A percentile compares a stretch with the other conserved stretches of the same genome.
Conservation (phyloP, 2,329 filamentous ascomycete species). For the Fusarium mangiferae region DNA sequence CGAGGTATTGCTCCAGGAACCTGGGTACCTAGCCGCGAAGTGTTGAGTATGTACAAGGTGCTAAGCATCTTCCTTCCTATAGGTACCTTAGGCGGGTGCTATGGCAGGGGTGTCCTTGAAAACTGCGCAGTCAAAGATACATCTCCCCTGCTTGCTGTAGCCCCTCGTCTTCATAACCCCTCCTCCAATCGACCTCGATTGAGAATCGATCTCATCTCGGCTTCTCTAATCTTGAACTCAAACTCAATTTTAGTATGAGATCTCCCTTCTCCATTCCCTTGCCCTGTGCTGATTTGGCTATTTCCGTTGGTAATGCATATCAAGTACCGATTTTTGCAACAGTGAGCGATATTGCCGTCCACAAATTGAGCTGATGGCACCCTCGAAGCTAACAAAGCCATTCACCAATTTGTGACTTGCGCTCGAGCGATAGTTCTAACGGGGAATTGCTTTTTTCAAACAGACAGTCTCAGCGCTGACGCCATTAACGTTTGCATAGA, state of each 20-base stretch:
- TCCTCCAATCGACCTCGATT: slow-evolving; percentile 4
- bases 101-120: slow-evolving; percentile 1
- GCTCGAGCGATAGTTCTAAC: background rate
- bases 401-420: background rate
- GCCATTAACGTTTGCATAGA: slow-evolving; percentile 20
- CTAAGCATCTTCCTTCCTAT: background rate
- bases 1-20: background rate
- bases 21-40: background rate
- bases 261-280: slow-evolving; percentile 2
- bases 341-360: background rate
- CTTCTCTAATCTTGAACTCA: slow-evolving; percentile 11
- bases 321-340: background rate
- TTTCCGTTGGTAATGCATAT: background rate
- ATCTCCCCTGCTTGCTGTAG: background rate
- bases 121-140: background rate
- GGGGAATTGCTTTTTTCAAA: slow-evolving; percentile 33
- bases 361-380: background rate
- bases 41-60: background rate
- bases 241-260: background rate
- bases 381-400: background rate
- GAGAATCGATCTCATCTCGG: slow-evolving; percentile 12
- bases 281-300: background rate
- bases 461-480: slow-evolving; percentile 24
- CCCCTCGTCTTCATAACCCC: slow-evolving; percentile 4
- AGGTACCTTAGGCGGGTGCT: background rate